Evolutionary conservation across 345 rosid species (phyloP), one percentile per base, ranked within the genome.

Genomic region (Lumnitzera racemosa): DNA sequence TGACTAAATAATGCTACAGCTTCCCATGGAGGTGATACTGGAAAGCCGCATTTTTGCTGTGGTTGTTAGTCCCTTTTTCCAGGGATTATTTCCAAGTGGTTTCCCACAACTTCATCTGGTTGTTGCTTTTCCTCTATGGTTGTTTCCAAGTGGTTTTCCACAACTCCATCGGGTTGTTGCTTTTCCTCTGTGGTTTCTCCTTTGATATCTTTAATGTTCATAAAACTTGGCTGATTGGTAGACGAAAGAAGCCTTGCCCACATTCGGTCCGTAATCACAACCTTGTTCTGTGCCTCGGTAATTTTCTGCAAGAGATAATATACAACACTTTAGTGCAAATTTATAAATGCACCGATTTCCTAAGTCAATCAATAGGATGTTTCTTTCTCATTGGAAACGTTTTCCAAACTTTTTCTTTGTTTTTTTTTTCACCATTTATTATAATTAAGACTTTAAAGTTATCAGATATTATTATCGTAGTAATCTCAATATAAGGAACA

Each of bases 201-300:
- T 1, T 41, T 25, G 50, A 73, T 31, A 54, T 68, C 75, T 65
- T 70, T 68, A 1, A 59, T 74, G 61, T 67, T 56, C 67, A 78
- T 48, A 79, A 87, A 87, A 69, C 90, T 84, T n/a, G 95, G 95
- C 71, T 87, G 95, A 57, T 80, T 72, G n/a, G 95, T 84, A 46
- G 90, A 81, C 27, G 85, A 82, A 15, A 84, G 84, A 43, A 84
- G 80, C 65, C 95, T 74, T 13, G 95, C 95, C 95, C 95, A 87
- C 88, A 84, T 84, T 62, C 90, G 79, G 69, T 87, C 88, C 6
- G 88, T 82, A 61, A 87, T 87, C 56, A 84, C 85, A 16, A 84
- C 89, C 67, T 78, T 63, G 81, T 77, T 69, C 75, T 77, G 88
- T 59, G 52, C 75, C 81, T 87, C 95, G 9, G 72, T 87, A 27